Evolutionary conservation across 148 eudicot species (phyloP).

Genomic region (Silene latifolia): DNA sequence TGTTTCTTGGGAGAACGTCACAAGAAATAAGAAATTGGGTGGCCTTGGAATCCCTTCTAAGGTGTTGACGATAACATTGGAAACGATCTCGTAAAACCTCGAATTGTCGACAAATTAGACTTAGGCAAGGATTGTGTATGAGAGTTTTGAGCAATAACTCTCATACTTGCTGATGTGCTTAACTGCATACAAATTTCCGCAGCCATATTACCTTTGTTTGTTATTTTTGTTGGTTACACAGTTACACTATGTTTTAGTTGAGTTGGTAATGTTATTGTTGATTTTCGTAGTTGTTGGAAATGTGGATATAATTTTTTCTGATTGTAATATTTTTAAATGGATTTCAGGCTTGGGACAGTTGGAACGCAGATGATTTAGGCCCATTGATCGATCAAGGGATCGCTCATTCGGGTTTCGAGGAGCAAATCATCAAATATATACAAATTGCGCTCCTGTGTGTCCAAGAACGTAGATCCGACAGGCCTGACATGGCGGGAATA

Average conservation of each 20-base stretch:
- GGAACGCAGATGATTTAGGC: too few relatives aligned
- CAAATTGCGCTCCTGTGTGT: too few relatives aligned
- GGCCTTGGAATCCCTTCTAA: too few relatives aligned
- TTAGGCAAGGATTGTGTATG: constrained; percentile 10
- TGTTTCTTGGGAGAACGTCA: too few relatives aligned
- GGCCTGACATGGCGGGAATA: too few relatives aligned
- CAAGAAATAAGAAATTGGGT: too few relatives aligned
- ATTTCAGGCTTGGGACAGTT: too few relatives aligned
- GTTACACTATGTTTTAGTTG: not conserved
- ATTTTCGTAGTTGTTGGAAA: not conserved
- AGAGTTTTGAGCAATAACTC: constrained; percentile 24
- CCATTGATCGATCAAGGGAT: too few relatives aligned
- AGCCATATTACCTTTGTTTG: constrained; percentile 1
- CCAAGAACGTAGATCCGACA: too few relatives aligned
- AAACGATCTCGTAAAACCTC: constrained; percentile 13
- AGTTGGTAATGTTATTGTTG: not conserved
- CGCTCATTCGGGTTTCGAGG: too few relatives aligned
- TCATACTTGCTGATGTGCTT: constrained; percentile 27
- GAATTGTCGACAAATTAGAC: constrained; percentile 26
- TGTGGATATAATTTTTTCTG: constrained; percentile 25
- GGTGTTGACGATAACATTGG: constrained; percentile 23
- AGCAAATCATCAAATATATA: too few relatives aligned
- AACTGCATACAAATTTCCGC: constrained; percentile 25
- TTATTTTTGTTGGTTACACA: not conserved
- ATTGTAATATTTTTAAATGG: too few relatives aligned